A percentile compares a stretch with the other conserved stretches of the same genome.
Evolutionary conservation across 1,284 basidiomycete genomes (phyloP).

Genomic region (Ceratobasidium theobromae): DNA sequence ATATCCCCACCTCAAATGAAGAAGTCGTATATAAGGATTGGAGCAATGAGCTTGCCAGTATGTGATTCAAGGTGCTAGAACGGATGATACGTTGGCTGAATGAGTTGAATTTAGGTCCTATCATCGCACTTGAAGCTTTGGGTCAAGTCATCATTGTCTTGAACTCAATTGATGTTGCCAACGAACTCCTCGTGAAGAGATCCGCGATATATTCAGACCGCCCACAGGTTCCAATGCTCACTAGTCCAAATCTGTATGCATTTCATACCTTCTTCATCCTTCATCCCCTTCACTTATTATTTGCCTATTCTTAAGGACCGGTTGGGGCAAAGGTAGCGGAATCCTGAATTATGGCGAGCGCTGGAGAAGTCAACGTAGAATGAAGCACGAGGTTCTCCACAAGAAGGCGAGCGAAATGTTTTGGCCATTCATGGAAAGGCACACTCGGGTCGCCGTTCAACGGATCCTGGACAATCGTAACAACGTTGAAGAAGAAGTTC

Average conservation of each 20-base stretch:
- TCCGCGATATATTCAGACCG: constrained; percentile 34
- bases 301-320: background rate
- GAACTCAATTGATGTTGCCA: constrained; percentile 31
- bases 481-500: background rate
- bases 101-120: too few relatives aligned
- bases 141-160: constrained; percentile 31
- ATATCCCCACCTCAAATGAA: background rate
- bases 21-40: background rate
- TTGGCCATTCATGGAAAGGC: background rate
- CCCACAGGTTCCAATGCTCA: constrained; percentile 20
- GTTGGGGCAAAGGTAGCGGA: constrained; percentile 2
- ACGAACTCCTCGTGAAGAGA: constrained; percentile 34
- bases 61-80: background rate
- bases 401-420: background rate
- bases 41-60: constrained; percentile 1
- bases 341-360: background rate
- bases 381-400: background rate
- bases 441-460: background rate
- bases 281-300: background rate
- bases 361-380: constrained; percentile 1
- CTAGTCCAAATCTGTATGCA: constrained; percentile 2
- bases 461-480: background rate
- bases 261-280: background rate
- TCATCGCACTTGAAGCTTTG: constrained; percentile 13
- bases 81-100: too few relatives aligned